Evolutionary conservation across 2,329 filamentous ascomycete species (phyloP).

Genomic region (Corniculantispora saksenae): DNA sequence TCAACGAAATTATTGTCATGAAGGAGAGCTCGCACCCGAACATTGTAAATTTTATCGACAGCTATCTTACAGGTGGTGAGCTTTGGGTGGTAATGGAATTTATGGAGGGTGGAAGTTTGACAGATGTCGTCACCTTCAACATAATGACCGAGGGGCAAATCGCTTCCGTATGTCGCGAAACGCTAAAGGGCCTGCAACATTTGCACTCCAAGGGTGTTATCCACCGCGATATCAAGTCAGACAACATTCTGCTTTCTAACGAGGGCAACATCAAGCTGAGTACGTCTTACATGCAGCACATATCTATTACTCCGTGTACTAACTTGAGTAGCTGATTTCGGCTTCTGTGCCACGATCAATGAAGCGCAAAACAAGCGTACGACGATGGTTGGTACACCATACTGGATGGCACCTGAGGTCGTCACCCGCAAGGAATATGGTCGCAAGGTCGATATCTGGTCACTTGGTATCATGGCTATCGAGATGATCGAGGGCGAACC

Average conservation of each 20-base stretch:
- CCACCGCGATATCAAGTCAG: conserved; percentile 97
- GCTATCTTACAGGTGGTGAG: conserved; percentile 85
- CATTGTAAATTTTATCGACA: conserved; percentile 99
- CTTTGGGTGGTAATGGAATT: conserved; percentile 99
- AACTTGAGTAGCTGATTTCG: conserved; percentile 79
- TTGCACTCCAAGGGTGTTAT: conserved; percentile 97
- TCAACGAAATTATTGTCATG: conserved; percentile 99
- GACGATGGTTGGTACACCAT: conserved; percentile 98
- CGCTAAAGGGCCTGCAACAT: conserved; percentile 87
- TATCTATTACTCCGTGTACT: conserved; percentile 27
- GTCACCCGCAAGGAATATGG: conserved; percentile 98
- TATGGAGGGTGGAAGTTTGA: conserved; percentile 97
- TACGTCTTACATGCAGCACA: conserved; percentile 48
- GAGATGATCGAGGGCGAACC: conserved; percentile 99
- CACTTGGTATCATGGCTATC: conserved; percentile 97
- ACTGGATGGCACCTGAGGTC: conserved; percentile 99
- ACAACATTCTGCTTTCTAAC: conserved; percentile 91
- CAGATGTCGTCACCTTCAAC: conserved; percentile 98
- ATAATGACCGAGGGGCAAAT: conserved; percentile 99
- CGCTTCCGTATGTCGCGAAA: conserved; percentile 92
- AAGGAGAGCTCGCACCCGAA: conserved; percentile 98
- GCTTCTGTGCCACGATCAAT: conserved; percentile 98
- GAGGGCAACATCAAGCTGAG: conserved; percentile 98
- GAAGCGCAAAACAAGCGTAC: conserved; percentile 96
- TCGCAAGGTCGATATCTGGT: conserved; percentile 98